Evolutionary conservation across 2,329 filamentous ascomycete genomes (phyloP).

Genomic region (Apiospora koreana): DNA sequence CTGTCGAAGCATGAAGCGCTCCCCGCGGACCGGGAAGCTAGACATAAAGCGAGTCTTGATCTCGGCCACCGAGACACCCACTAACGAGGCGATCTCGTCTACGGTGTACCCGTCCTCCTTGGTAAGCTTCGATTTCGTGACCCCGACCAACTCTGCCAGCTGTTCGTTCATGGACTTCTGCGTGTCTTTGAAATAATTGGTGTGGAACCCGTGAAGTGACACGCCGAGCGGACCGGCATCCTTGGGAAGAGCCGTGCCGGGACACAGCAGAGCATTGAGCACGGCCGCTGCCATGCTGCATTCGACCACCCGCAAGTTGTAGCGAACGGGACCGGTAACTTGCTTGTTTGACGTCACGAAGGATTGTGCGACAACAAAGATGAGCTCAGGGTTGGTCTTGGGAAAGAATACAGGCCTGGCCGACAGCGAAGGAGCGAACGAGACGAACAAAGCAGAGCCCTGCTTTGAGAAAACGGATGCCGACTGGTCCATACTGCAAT

Average conservation of each 20-base stretch:
- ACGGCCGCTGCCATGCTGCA: conserved; percentile 83
- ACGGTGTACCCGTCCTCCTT: conserved; percentile 85
- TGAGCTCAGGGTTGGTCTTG: conserved; percentile 76
- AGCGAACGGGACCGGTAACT: conserved; percentile 88
- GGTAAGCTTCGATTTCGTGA: conserved; percentile 70
- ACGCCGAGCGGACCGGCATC: conserved; percentile 83
- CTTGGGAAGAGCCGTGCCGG: conserved; percentile 62
- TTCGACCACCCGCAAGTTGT: conserved; percentile 96
- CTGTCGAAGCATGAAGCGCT: conserved; percentile 84
- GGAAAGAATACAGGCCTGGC: conserved; percentile 82
- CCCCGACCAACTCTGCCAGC: conserved; percentile 69
- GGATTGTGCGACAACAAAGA: conserved; percentile 91
- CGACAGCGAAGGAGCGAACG: conserved; percentile 78
- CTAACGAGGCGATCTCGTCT: conserved; percentile 75
- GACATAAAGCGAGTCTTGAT: conserved; percentile 80
- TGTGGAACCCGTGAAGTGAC: conserved; percentile 84
- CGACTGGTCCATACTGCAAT: conserved; percentile 86
- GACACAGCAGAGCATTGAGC: conserved; percentile 60
- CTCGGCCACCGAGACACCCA: conserved; percentile 69
- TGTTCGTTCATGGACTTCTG: conserved; percentile 61
- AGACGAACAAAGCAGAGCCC: conserved; percentile 85
- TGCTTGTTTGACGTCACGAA: conserved; percentile 95
- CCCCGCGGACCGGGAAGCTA: conserved; percentile 85
- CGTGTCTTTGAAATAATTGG: conserved; percentile 69
- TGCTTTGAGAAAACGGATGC: conserved; percentile 91